Conservation (phyloP, 805 yeast species). For the Citeromyces matritensis region DNA sequence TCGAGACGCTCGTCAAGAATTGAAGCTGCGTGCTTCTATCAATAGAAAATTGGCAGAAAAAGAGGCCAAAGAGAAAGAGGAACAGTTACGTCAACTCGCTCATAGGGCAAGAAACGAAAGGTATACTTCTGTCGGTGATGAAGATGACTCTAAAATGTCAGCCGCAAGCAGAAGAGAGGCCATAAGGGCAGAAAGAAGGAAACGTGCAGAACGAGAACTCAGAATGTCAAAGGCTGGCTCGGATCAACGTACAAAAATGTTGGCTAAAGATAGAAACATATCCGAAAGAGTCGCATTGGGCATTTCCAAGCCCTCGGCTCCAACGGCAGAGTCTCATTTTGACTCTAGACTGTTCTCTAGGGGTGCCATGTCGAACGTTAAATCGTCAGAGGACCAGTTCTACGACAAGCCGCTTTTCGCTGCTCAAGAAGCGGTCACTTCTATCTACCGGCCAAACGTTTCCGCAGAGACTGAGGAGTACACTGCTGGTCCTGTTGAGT, state of each 20-base stretch:
- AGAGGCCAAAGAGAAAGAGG: constrained; percentile 33
- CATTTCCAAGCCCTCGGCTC: constrained; percentile 3
- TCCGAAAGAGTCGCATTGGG: constrained; percentile 43
- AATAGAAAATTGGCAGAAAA: constrained; percentile 33
- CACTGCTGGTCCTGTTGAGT: no score
- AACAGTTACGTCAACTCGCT: constrained; percentile 32
- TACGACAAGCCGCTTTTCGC: constrained; percentile 47
- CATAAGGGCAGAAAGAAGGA: constrained; percentile 25
- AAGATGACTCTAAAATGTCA: constrained; percentile 1
- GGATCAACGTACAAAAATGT: constrained; percentile 21
- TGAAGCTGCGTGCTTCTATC: constrained; percentile 31
- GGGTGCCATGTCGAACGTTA: constrained; percentile 20
- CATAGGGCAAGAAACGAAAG: constrained; percentile 26
- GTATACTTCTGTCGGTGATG: neutral
- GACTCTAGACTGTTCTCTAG: constrained; percentile 45
- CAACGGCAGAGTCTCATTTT: constrained; percentile 25
- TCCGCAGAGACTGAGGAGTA: no score
- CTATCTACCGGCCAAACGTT: constrained; percentile 33
- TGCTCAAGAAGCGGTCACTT: constrained; percentile 32
- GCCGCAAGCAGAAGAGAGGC: constrained; percentile 19
- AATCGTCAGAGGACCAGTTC: constrained; percentile 27
- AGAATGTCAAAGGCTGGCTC: constrained; percentile 26
- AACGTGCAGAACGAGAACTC: constrained; percentile 30
- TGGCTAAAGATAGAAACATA: constrained; percentile 34
- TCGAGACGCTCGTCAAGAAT: constrained; percentile 38